Conservation (phyloP, 176 grass and related monocot genomes). For the bread wheat (Triticum aestivum) region IWGSC_CS_RefSeq_v2.1 NC_057814.1:575838993-575839492, state of each 20-base stretch:
- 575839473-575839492: neutral
- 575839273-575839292: constrained; percentile 81
- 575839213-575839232: constrained; percentile 73
- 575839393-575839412: constrained; percentile 8
- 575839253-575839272: constrained; percentile 53
- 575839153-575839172: neutral
- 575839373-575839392: constrained; percentile 88
- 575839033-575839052: neutral
- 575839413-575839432: neutral
- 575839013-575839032: neutral
- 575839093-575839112: neutral
- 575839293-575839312: constrained; percentile 80
- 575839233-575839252: constrained; percentile 75
- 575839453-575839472: neutral
- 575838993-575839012: neutral
- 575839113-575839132: neutral
- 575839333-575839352: constrained; percentile 77
- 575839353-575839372: constrained; percentile 73
- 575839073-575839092: constrained; percentile 6
- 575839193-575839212: constrained; percentile 69
- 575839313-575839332: constrained; percentile 93
- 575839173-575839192: neutral
- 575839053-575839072: neutral
- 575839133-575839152: constrained; percentile 4
- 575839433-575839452: constrained; percentile 18